Conservation (phyloP, 164 flowering plant species). For the Sedum album region DNA sequence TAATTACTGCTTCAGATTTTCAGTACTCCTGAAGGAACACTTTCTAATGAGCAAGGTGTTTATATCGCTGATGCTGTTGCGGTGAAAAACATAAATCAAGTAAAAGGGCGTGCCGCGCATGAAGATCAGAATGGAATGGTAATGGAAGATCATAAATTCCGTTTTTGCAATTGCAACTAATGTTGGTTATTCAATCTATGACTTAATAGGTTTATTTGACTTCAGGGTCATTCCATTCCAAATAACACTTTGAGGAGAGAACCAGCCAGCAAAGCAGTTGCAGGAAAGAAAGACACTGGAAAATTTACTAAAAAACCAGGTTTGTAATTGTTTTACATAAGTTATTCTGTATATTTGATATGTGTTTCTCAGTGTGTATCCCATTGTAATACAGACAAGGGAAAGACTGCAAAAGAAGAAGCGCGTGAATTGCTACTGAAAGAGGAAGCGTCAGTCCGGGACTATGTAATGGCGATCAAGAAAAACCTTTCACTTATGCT, state of each 20-base stretch:
- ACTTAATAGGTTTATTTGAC: background rate
- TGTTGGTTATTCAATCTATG: background rate
- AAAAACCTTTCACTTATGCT: conserved; percentile 63
- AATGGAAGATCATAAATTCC: conserved; percentile 5
- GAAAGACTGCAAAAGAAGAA: conserved; percentile 89
- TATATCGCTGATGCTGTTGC: conserved; percentile 81
- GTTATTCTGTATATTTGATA: background rate
- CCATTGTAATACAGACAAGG: conserved; percentile 44
- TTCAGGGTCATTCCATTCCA: conserved; percentile 46
- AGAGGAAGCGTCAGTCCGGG: conserved; percentile 76
- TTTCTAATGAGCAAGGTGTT: conserved; percentile 91
- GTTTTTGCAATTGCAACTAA: background rate
- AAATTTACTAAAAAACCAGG: conserved; percentile 73
- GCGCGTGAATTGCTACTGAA: conserved; percentile 69
- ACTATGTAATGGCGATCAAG: conserved; percentile 57
- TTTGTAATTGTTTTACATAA: conserved; percentile 15
- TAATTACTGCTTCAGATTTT: conserved; percentile 46
- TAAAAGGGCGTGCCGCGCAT: conserved; percentile 63
- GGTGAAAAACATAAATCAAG: conserved; percentile 45
- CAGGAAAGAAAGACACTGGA: conserved; percentile 62
- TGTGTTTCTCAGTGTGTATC: background rate
- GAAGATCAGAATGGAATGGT: conserved; percentile 46
- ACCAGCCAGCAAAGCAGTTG: conserved; percentile 32
- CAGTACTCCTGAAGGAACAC: conserved; percentile 86
- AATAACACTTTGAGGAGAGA: conserved; percentile 50